Evolutionary conservation across 495 filamentous ascomycete genomes (phyloP).

Genomic region (Aspergillus cristatus): DNA sequence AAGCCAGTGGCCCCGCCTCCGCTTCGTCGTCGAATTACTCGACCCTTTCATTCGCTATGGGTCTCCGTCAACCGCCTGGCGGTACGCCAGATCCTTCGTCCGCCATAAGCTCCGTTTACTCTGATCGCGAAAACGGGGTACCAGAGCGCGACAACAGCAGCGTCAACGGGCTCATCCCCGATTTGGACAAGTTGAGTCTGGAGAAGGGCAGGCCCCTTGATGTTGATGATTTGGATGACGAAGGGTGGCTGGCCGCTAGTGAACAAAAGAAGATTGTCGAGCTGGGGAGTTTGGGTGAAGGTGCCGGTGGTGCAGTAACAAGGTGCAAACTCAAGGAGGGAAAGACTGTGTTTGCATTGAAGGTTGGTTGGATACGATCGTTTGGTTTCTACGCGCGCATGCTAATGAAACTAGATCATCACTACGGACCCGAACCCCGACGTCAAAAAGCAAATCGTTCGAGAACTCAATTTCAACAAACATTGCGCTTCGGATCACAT

Average conservation of each 20-base stretch:
- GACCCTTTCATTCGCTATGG: conserved; percentile 62
- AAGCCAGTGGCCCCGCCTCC: conserved; percentile 65
- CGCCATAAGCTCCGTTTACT: conserved; percentile 76
- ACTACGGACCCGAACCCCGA: conserved; percentile 96
- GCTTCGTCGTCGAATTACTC: conserved; percentile 79
- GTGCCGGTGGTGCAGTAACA: conserved; percentile 92
- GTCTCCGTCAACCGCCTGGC: conserved; percentile 46
- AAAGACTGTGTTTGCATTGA: conserved; percentile 91
- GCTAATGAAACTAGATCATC: conserved; percentile 59
- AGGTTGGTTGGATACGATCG: conserved; percentile 47
- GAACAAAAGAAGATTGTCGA: conserved; percentile 79
- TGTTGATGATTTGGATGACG: conserved; percentile 89
- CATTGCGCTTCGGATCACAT: conserved; percentile 90
- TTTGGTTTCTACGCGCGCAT: background rate
- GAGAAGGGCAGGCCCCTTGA: conserved; percentile 77
- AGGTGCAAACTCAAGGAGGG: conserved; percentile 79
- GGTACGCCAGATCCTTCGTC: conserved; percentile 80
- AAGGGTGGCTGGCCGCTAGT: conserved; percentile 88
- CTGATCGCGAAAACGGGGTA: conserved; percentile 57
- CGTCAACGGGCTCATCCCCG: conserved; percentile 53
- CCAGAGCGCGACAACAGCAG: conserved; percentile 72
- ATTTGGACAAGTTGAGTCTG: conserved; percentile 62
- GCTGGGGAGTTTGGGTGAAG: conserved; percentile 85
- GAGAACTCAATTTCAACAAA: conserved; percentile 95
- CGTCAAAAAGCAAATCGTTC: conserved; percentile 94